Percentiles rank a stretch among this genome's conserved stretches.
Evolutionary conservation across 441 rosid genomes (phyloP).

Genomic region (Sinapis alba): DNA sequence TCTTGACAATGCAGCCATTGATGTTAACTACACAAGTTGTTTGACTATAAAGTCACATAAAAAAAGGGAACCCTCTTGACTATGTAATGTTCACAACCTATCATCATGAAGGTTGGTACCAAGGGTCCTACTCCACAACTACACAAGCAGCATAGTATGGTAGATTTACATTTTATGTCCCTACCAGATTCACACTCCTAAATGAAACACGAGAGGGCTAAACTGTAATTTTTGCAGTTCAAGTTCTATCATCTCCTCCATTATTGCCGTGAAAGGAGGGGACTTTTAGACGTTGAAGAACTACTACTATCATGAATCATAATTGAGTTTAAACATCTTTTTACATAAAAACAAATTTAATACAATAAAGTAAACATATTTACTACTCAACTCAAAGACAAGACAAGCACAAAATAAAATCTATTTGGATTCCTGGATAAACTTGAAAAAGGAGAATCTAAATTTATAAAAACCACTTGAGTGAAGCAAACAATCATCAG

Average conservation of each 20-base stretch:
- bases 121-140: constrained; percentile 36
- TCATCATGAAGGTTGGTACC: constrained; percentile 34
- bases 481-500: constrained; percentile 24
- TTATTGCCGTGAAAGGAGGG: constrained; percentile 60
- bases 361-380: constrained; percentile 23
- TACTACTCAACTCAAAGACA: constrained; percentile 32
- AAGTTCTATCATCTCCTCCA: constrained; percentile 46
- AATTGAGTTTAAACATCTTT: constrained; percentile 5
- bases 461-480: constrained; percentile 10
- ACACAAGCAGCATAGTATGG: constrained; percentile 26
- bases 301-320: constrained; percentile 29
- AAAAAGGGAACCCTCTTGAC: constrained; percentile 27
- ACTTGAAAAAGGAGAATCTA: constrained; percentile 27
- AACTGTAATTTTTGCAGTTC: constrained; percentile 17
- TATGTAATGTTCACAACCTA: constrained; percentile 38
- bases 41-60: constrained; percentile 30
- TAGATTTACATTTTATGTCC: constrained; percentile 26
- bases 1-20: constrained; percentile 23
- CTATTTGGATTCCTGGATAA: constrained; percentile 42
- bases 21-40: constrained; percentile 26
- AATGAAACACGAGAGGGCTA: constrained; percentile 21
- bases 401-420: constrained; percentile 14
- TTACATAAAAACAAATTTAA: neutral
- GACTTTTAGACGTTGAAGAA: constrained; percentile 30
- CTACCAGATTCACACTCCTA: constrained; percentile 17